A percentile compares a stretch with the other conserved stretches of the same genome.
Conservation (phyloP, 129 eudicot species). For the Artemisia argyi region DNA sequence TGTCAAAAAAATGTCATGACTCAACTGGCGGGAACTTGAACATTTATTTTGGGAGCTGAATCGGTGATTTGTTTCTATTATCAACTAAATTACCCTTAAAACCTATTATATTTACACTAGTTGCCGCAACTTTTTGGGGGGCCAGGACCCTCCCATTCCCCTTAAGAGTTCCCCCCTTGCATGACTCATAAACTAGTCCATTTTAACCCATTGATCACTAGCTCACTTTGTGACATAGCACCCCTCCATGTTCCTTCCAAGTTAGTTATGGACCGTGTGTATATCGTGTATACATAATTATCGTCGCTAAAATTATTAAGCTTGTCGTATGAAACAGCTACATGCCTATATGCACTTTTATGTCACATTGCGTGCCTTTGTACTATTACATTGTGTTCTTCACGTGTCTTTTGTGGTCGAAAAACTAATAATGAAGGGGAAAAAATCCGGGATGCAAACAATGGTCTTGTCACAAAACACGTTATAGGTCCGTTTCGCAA, state of each 20-base stretch:
- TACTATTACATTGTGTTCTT: not conserved
- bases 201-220: not conserved
- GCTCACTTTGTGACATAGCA: not conserved
- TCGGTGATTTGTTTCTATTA: too few species aligned
- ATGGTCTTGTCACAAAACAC: constrained; percentile 5
- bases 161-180: too few species aligned
- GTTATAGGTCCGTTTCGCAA: constrained; percentile 8
- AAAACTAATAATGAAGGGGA: not conserved
- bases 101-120: too few species aligned
- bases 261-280: not conserved
- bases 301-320: not conserved
- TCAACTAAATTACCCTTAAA: too few species aligned
- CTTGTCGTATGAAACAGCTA: not conserved
- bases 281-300: not conserved
- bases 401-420: not conserved
- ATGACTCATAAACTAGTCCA: not conserved
- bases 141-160: too few species aligned
- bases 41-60: too few species aligned
- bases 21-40: not conserved
- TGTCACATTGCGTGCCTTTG: not conserved
- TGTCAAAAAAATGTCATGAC: not conserved
- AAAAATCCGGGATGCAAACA: not conserved
- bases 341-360: constrained; percentile 9
- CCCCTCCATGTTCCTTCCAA: not conserved
- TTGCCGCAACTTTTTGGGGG: too few species aligned